Base-by-base conservation (phyloP, 2,329 filamentous ascomycete species). In the Bipolaris victoriae region DNA sequence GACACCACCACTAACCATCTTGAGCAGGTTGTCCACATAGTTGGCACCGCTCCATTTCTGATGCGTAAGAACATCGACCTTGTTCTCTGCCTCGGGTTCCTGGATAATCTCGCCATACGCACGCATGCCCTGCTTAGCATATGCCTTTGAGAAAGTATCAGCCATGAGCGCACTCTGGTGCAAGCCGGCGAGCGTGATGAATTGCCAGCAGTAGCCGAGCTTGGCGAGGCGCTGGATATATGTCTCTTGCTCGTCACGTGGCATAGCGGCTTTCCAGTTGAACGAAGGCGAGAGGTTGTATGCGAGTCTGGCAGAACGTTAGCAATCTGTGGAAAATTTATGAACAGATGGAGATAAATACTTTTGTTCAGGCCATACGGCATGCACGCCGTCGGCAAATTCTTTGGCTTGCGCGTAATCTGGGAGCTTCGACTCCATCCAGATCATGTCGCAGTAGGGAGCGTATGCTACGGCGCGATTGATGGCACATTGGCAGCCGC, bases 231-330 rank as follows among this genome's bases (percentile, higher is more conserved):
- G 91, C 62, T 88, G 83, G 82, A 99, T 99, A 82, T 98, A 99
- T 18, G 95, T 99, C 82, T 97, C 92, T 81, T 99, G 95, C 77
- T 98, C 94, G 51, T 85, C 84, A 65, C 90, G 87, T 43, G 91
- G 85, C 93, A 97, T 97, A 70, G 94, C 95, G 57, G 92, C 85
- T 84, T 98, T 98, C 95, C 95, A 99, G 87, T 99, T 99, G 89
- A 99, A 99, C 3, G 92, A 97, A 29, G 95, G 95, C 0, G 92
- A 97, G 64, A 99, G 89, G 84, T 99, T 99, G 84, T 99, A 99
- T 5, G 95, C 90, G 58, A 99, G 90, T 77, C 91, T 95, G 66
- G 44, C 39, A 55, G 52, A 58, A 59, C 60, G 53, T 52, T n/a
- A 37, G 35, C 10, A 41, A 39, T 10, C 18, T 35, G 37, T 18